Percentiles rank a stretch among this genome's conserved stretches.
These are phyloP conservation scores for Somion occarium DNA, from an alignment of 1,284 basidiomycete genomes.

Conservation along the genomic window DNA sequence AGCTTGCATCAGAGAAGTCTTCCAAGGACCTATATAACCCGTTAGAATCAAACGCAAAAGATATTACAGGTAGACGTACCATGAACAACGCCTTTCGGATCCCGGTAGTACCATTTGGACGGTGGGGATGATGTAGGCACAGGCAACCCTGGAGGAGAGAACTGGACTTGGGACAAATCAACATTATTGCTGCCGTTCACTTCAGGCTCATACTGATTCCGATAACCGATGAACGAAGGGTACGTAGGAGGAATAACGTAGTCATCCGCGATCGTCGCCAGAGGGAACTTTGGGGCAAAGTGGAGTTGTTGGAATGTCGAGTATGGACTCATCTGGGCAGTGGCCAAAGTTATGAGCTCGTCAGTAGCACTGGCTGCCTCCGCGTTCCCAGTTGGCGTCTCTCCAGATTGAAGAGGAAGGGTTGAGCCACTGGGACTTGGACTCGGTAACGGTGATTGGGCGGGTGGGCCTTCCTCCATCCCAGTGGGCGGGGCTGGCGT, in stretches of 20 bases:
- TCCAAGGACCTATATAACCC: constrained; percentile 65
- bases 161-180: constrained; percentile 59
- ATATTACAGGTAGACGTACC: constrained; percentile 41
- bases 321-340: constrained; percentile 72
- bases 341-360: constrained; percentile 63
- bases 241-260: constrained; percentile 88
- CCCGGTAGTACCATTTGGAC: constrained; percentile 73
- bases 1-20: constrained; percentile 76
- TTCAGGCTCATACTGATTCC: constrained; percentile 55
- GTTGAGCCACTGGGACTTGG: constrained; percentile 12
- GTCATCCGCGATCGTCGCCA: constrained; percentile 82
- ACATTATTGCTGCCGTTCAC: constrained; percentile 34
- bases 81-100: constrained; percentile 73
- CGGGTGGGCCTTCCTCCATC: constrained; percentile 10
- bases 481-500: constrained; percentile 22
- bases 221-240: constrained; percentile 67
- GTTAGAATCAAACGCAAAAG: constrained; percentile 7
- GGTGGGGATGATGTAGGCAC: constrained; percentile 60
- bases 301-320: constrained; percentile 84
- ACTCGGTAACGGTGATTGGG: constrained; percentile 13
- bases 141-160: constrained; percentile 73
- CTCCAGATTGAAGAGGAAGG: constrained; percentile 16
- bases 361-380: constrained; percentile 38
- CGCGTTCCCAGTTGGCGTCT: constrained; percentile 15
- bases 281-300: constrained; percentile 78